Base-by-base conservation (phyloP, 1,139 yeast genomes). In the Insectozyma bohioensis region DNA sequence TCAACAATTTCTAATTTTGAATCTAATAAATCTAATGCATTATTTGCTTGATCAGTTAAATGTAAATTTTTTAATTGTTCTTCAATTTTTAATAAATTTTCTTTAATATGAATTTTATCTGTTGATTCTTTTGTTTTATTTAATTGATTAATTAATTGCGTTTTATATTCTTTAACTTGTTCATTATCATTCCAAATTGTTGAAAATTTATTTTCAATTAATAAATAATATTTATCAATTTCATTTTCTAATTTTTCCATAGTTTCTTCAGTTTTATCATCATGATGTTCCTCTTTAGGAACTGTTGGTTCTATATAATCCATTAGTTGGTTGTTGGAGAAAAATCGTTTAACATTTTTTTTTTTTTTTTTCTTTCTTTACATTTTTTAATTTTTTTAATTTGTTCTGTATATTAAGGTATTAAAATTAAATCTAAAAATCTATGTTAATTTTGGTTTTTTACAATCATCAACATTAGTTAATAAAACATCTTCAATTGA, bases 391-490 rank as follows among this genome's bases (percentile, higher is more conserved):
- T n/a, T n/a, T n/a, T n/a, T n/a, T n/a, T n/a, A n/a, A n/a, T n/a
- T n/a, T n/a, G n/a, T n/a, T 16, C 12, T 10, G 17, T 12, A 5
- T 10, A 18, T 5, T 28, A 11, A n/a, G 14, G 14, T 16, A 14
- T 15, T 12, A 20, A 1, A 12, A 25, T 24, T 7, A 29, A 30
- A n/a, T 12, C 18, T 28, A 28, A 15, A 20, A 28, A 10, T 26
- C 30, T 40, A 40, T 30, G 25, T 20, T 27, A 58, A 47, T 31
- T 42, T 53, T 12, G 67, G 61, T 34, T 48, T 52, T 43, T 67
- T 79, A 60, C 86, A 79, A 53, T 85, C 95, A 39, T 74, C 80
- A 21, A 85, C 88, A 34, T 87, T 81, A 25, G 75, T 74, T 32
- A 75, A 80, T 44, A 86, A 66, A 20, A 82, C 94, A 31, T 85